phyloP scores from a whole-genome alignment of 106 monocot species.

The Alisma plantagoaquatica region DNA sequence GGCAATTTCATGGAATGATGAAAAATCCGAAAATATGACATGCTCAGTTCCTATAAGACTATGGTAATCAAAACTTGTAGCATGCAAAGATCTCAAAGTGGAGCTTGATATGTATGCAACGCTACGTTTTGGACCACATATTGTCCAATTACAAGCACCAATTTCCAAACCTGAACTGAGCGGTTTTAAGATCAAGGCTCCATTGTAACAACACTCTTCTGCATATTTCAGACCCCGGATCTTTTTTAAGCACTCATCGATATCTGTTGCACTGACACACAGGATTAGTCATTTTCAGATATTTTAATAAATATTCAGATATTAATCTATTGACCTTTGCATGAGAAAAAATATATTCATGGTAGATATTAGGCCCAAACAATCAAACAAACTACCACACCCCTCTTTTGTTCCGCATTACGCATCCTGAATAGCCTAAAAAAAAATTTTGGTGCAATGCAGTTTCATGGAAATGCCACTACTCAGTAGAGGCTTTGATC shows the following conservation, averaged over 20 bases:
- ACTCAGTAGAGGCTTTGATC: too few relatives aligned
- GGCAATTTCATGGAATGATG: constrained; percentile 28
- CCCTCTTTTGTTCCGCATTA: too few relatives aligned
- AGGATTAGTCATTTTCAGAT: background rate
- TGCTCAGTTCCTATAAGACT: constrained; percentile 56
- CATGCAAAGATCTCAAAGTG: constrained; percentile 45
- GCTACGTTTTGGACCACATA: constrained; percentile 49
- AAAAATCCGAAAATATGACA: constrained; percentile 67
- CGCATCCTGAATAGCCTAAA: too few relatives aligned
- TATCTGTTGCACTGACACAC: constrained; percentile 57
- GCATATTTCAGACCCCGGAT: constrained; percentile 53
- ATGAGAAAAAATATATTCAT: too few relatives aligned
- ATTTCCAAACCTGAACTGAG: constrained; percentile 94
- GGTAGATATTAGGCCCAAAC: too few relatives aligned
- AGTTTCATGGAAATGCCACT: too few relatives aligned
- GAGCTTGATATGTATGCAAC: constrained; percentile 68
- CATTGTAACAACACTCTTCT: constrained; percentile 79
- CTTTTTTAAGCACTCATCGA: constrained; percentile 62
- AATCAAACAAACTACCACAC: too few relatives aligned
- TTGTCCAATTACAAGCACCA: constrained; percentile 86
- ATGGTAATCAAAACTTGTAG: constrained; percentile 55
- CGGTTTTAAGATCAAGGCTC: constrained; percentile 54
- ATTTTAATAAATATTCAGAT: too few relatives aligned
- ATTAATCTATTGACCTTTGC: too few relatives aligned
- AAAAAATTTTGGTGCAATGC: too few relatives aligned